Conservation (phyloP, 108 stramenopile species). For the Cyclostephanos invisitatus region DNA sequence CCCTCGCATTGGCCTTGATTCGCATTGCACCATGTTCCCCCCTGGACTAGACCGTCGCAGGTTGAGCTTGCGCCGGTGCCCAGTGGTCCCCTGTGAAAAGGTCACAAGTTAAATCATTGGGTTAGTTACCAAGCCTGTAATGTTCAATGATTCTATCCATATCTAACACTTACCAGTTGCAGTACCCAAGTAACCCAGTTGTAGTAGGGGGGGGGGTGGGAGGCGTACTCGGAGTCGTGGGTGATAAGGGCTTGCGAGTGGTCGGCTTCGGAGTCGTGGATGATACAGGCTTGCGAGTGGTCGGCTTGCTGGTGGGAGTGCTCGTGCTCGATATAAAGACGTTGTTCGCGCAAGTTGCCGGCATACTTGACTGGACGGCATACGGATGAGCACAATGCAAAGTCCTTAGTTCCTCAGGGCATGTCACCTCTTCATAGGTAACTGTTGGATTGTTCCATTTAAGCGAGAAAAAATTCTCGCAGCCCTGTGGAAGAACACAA, state of each 20-base stretch:
- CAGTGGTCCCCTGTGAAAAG: conserved; percentile 7
- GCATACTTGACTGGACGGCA: conserved; percentile 25
- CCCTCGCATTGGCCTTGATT: conserved; percentile 10
- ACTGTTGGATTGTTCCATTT: conserved; percentile 53
- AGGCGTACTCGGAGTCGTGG: not conserved
- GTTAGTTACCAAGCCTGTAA: not conserved
- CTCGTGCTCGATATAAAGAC: not conserved
- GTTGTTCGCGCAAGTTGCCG: conserved; percentile 31
- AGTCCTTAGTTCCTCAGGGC: conserved; percentile 40
- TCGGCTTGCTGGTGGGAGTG: not conserved
- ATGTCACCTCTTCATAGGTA: conserved; percentile 49
- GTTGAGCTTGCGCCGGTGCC: conserved; percentile 12
- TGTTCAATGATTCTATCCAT: not conserved
- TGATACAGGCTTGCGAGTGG: not conserved
- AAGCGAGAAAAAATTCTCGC: conserved; percentile 40
- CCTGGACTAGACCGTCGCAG: conserved; percentile 23
- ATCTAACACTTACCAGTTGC: not conserved
- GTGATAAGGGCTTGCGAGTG: not conserved
- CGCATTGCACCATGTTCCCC: conserved; percentile 33
- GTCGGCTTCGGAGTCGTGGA: not conserved
- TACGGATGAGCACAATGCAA: conserved; percentile 36
- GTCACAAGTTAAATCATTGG: too few species aligned
- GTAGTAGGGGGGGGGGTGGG: too few species aligned
- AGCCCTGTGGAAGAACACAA: not conserved
- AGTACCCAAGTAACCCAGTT: too few species aligned